These are phyloP conservation scores for Syncephalastrum sp. DNA, from an alignment of 371 early-diverging fungal species.

Conservation along the genomic window DNA sequence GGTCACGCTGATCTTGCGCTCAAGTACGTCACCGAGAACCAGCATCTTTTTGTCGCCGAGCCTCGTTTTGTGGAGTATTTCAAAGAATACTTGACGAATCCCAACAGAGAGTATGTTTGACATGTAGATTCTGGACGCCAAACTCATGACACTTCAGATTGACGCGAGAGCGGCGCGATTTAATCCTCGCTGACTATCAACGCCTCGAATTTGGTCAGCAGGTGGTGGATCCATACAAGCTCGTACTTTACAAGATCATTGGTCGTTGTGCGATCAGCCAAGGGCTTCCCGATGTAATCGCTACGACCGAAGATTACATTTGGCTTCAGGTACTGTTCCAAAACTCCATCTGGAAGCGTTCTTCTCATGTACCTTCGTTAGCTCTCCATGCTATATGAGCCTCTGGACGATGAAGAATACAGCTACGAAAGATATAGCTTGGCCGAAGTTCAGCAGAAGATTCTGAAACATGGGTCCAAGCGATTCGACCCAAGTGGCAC, in stretches of 20 bases:
- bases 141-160: conserved; percentile 7
- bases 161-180: conserved; percentile 46
- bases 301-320: conserved; percentile 79
- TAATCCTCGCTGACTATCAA: conserved; percentile 57
- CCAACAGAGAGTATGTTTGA: conserved; percentile 20
- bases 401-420: conserved; percentile 37
- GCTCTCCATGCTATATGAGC: conserved; percentile 67
- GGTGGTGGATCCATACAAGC: conserved; percentile 81
- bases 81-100: conserved; percentile 60
- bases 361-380: conserved; percentile 18
- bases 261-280: conserved; percentile 84
- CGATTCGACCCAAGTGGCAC: conserved; percentile 71
- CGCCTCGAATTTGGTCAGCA: conserved; percentile 46
- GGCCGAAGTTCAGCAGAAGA: conserved; percentile 58
- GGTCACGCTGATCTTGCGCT: conserved; percentile 68
- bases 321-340: conserved; percentile 61
- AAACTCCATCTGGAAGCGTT: neutral
- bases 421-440: conserved; percentile 64
- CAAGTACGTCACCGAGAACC: conserved; percentile 57
- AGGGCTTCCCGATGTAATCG: conserved; percentile 58
- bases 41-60: conserved; percentile 51
- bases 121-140: neutral
- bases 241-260: conserved; percentile 81
- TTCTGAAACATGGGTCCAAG: conserved; percentile 64
- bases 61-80: conserved; percentile 66